Base-by-base conservation (phyloP, 768 basidiomycete genomes). In the Fomitopsis pulvina region DNA sequence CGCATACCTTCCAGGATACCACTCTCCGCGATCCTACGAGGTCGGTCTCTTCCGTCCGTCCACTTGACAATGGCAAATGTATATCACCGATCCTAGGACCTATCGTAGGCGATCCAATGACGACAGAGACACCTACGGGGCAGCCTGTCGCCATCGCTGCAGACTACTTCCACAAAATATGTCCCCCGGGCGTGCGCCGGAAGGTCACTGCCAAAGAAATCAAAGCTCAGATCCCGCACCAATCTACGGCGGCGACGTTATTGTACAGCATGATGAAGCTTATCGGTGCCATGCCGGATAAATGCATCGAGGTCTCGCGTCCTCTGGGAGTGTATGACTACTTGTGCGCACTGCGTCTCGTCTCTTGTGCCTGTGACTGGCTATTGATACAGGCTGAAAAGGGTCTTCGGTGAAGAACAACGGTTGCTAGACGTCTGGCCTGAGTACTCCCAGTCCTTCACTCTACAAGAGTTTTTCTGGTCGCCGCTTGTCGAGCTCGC, bases 1-100 rank as follows among this genome's bases (percentile, higher is more conserved):
- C 53, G 61, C 2, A 77, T 79, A 48, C 77, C 80, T 18, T 70
- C 77, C 0, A 73, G 71, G 0, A 74, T 81, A 32, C 82, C 81
- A 3, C 57, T 82, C n/a, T 76, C 78, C 0, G 74, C 74, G 0
- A 65, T 82, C 54, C 62, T 83, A 24, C 66, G 48, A 69, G 75
- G 76, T 45, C 30, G 37, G 69, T 60, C 8, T 25, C 20, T 21
- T 20, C 9, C 37, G 9, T 8, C 11, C 12, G 10, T 14, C 22
- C 10, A 27, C 14, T 16, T 45, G 27, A 26, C n/a, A n/a, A n/a
- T n/a, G n/a, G n/a, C 39, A 32, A 4, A 0, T 32, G 24, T 12
- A 6, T 18, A 37, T 37, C 14, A 20, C 61, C 53, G 32, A 9
- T n/a, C 44, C 21, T 24, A 68, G 77, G 75, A 6, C 68, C 74